Evolutionary conservation across 805 yeast genomes (phyloP).

Genomic region (Lipomyces oligophaga): DNA sequence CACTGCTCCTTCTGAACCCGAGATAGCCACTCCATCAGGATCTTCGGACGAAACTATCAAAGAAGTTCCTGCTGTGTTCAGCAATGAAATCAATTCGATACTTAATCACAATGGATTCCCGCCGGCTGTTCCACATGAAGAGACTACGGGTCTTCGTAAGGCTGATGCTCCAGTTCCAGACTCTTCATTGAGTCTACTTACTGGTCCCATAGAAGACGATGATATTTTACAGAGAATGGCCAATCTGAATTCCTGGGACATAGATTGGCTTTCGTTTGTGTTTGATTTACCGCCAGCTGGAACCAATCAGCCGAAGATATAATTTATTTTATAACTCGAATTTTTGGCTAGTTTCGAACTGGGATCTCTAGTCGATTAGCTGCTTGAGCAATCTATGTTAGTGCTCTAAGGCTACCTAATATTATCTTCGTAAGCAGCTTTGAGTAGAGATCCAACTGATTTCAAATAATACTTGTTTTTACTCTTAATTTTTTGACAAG

Average conservation of each 20-base stretch:
- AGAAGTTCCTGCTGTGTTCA: neutral
- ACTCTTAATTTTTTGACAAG: too few species aligned
- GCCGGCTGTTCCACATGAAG: neutral
- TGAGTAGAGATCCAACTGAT: too few species aligned
- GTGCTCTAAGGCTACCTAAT: too few species aligned
- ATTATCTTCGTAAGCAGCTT: too few species aligned
- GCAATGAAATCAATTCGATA: neutral
- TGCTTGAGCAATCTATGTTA: too few species aligned
- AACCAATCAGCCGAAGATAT: too few species aligned
- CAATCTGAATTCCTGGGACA: slow-evolving; percentile 9
- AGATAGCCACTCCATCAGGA: neutral
- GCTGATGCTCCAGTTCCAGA: neutral
- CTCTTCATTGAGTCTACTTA: too few species aligned
- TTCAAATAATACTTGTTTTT: too few species aligned
- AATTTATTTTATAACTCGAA: too few species aligned
- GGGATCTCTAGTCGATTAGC: too few species aligned
- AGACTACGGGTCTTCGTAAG: neutral
- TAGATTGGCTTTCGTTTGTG: slow-evolving; percentile 6
- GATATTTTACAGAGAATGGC: slow-evolving; percentile 6
- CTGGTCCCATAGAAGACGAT: slow-evolving; percentile 1
- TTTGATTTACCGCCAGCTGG: too few species aligned
- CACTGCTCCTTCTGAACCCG: neutral
- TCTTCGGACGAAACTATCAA: neutral
- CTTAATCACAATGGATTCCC: neutral
- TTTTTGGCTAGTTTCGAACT: too few species aligned